Base-by-base conservation (phyloP, 225 moss, liverwort and hornwort species). In the Pleurozium schreberi region DNA sequence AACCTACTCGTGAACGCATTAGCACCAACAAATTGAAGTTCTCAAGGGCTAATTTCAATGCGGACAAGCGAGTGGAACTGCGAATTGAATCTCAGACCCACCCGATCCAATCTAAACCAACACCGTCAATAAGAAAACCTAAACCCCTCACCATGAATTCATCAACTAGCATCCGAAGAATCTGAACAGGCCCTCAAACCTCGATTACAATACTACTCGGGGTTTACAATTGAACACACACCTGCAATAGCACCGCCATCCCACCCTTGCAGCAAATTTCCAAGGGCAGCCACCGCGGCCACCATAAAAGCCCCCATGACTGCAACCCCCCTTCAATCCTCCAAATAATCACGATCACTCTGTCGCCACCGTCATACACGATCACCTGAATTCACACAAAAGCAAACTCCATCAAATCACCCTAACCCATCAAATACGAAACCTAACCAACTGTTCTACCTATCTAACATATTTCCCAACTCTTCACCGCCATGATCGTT, bases 211-310 rank as follows among this genome's bases (percentile, higher is more conserved):
- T 11, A 42, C 42, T 31, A 14, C 42, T 31, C 42, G 23, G 49
- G 26, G 71, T 2, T 53, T 86, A 71, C 20, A 49, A 31, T 26
- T 43, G 80, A 26, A 25, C 62, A 88, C 85, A 12, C 22, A 93
- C 93, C 93, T 89, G 93, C 92, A 69, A 93, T 92, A 20, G 93
- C 90, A 28, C 93, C 93, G 73, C 92, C 92, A 79, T 93, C 93
- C 93, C 93, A 93, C 57, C 93, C 93, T 91, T 93, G 93, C 92
- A 93, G 65, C 85, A 93, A 47, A 75, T 93, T 93, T 40, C 93
- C 93, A 9, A 93, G 60, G 79, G 93, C 92, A 68, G 93, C 93
- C 81, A 84, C 88, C 71, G 74, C 88, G 43, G 93, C 93, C 66
- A 93, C 93, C 83, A 90, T 45, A 8, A 83, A 68, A 38, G 93